These are phyloP conservation scores for Termitomyces sp. DNA, from an alignment of 1,284 basidiomycete species.

Conservation along the genomic window DNA sequence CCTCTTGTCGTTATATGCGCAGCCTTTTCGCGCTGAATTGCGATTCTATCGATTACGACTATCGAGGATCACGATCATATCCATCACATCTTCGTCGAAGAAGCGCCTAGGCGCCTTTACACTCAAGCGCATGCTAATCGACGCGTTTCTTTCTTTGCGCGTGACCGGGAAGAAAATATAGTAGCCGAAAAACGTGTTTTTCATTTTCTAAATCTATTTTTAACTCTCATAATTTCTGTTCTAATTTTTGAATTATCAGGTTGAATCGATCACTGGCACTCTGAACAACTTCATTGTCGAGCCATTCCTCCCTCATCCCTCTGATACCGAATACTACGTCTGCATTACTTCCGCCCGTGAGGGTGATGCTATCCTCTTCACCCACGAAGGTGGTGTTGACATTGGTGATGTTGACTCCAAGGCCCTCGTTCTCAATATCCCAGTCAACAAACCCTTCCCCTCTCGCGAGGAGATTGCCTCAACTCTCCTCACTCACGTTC, in stretches of 20 bases:
- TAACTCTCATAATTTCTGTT: neutral
- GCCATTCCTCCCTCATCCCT: slow-evolving; percentile 94
- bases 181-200: neutral
- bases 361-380: slow-evolving; percentile 97
- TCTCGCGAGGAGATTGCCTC: slow-evolving; percentile 70
- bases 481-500: slow-evolving; percentile 77
- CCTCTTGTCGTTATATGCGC: slow-evolving; percentile 5
- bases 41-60: slow-evolving; percentile 12
- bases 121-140: neutral
- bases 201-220: neutral
- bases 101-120: neutral
- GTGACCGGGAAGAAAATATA: neutral
- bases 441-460: slow-evolving; percentile 78
- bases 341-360: slow-evolving; percentile 96
- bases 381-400: slow-evolving; percentile 98
- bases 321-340: slow-evolving; percentile 95
- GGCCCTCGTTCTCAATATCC: slow-evolving; percentile 86
- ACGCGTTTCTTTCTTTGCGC: slow-evolving; percentile 6
- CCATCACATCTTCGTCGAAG: slow-evolving; percentile 4
- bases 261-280: slow-evolving; percentile 90
- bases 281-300: slow-evolving; percentile 98
- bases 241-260: slow-evolving; percentile 40
- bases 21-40: neutral
- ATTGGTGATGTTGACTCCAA: slow-evolving; percentile 99
- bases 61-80: slow-evolving; percentile 11